Evolutionary conservation across 345 rosid species (phyloP), one percentile per base, ranked within the genome.

Genomic region (Leavenworthia alabamica): DNA sequence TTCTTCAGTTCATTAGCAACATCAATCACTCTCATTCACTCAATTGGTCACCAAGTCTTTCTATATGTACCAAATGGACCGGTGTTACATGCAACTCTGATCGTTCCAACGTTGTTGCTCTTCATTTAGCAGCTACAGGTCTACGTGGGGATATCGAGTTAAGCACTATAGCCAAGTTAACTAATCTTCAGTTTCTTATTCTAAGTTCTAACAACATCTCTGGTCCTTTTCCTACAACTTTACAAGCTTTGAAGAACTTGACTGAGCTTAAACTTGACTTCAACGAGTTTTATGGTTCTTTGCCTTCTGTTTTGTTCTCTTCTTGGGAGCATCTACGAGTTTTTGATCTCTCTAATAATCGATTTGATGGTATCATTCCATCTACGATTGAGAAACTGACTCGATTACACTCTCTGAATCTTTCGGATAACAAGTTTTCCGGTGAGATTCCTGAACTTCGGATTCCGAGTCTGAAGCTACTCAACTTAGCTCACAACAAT

Each of bases 141-240:
- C 74, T 93, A 36, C 70, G 24, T 0, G 96, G 99, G 4, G 45
- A 49, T 1, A 59, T 89, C 51, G 81, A 86, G 4, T 64, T 78
- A 19, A 75, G 74, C 75, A 76, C 77, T 4, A 81, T 93, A 33
- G 51, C 96, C 60, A 79, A 83, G 15, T 75, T 93, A 47, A 81
- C 91, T 0, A 79, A 79, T n/a, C 63, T 93, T 47, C 85, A 52
- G 83, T 29, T 73, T 45, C 77, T 89, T 24, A 62, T 83, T 77
- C 92, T 93, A 28, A 77, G 86, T 73, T 82, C 89, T 62, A 93
- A 89, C 79, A 58, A 71, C 51, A 74, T 93, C 22, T 81, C 82
- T 28, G 99, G 92, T 62, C 29, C 76, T 11, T 81, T 87, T 66
- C 97, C 96, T 68, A 28, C 69, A 15, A 88, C 75, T 74, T 77